Conservation (phyloP, 495 filamentous ascomycete genomes). For the Daldinia bambusicola region DNA sequence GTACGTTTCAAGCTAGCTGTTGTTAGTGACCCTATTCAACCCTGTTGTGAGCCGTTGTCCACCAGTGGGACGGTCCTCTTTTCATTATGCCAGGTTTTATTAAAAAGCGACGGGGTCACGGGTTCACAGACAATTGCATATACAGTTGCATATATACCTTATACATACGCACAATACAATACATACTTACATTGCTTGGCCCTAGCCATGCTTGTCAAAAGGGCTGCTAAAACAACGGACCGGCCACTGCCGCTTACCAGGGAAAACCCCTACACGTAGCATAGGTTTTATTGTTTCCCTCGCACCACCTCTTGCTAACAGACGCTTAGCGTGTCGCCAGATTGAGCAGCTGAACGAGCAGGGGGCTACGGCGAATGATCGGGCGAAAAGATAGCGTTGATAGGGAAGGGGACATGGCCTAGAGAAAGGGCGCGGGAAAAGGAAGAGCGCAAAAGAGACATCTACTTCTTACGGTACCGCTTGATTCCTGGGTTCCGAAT, state of each 20-base stretch:
- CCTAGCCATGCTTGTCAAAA: constrained; percentile 41
- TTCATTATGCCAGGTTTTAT: constrained; percentile 50
- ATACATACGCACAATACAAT: not conserved
- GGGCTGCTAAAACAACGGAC: constrained; percentile 40
- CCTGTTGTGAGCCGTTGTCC: constrained; percentile 43
- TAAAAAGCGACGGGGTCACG: constrained; percentile 44
- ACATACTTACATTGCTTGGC: constrained; percentile 25
- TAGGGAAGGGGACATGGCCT: constrained; percentile 8
- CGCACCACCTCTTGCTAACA: constrained; percentile 30
- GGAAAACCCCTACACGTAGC: constrained; percentile 37
- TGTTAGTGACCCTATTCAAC: constrained; percentile 44
- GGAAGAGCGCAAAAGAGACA: constrained; percentile 5
- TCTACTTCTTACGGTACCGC: constrained; percentile 10
- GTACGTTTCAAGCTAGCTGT: constrained; percentile 47
- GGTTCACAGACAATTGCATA: constrained; percentile 36
- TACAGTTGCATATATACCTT: not conserved
- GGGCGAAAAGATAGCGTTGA: constrained; percentile 9
- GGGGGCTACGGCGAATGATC: constrained; percentile 19
- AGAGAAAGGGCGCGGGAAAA: constrained; percentile 19
- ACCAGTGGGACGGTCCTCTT: constrained; percentile 44
- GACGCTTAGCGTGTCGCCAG: constrained; percentile 28
- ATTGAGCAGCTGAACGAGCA: constrained; percentile 32
- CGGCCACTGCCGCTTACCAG: constrained; percentile 45
- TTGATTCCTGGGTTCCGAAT: constrained; percentile 42
- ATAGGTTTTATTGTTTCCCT: constrained; percentile 32